Evolutionary conservation across 768 basidiomycete genomes (phyloP), one percentile per base, ranked within the genome.

Genomic region (Phanerochaete sordida): DNA sequence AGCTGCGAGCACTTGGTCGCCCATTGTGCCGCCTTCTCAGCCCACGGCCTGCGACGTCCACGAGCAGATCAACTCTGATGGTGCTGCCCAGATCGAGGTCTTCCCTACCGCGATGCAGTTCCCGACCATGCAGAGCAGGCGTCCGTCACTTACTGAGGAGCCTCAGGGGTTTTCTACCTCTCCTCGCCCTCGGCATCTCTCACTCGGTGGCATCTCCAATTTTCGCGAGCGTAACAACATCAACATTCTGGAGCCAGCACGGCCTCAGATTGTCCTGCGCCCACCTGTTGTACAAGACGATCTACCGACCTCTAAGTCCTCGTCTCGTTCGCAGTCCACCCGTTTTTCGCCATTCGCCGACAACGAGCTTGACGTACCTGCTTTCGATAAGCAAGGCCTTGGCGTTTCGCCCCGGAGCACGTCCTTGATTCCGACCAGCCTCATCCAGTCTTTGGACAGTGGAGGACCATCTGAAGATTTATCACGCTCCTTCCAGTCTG

Each of bases 311-410:
- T 35, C 53, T 15, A 68, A 74, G 27, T 59, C 74, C 30, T 59
- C 65, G 21, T 69, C 66, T 43, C 66, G 58, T 27, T 48, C 58
- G 16, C 66, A 61, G 44, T 60, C 62, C n/a, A 66, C 70, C 11
- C 73, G 73, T 2, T 86, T 87, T 69, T 79, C 81, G 33, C 83
- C 85, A 7, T 88, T 89, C 63, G 70, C 69, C 49, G 84, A 84
- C 59, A 43, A 43, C 39, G 77, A 79, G 43, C 62, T 63, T 55
- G 61, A 53, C n/a, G 48, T 58, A 23, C 57, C 54, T 57, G 62
- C 62, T 24, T 69, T 62, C 27, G 64, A 70, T 1, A 69, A 69
- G n/a, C 64, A 67, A 27, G 68, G 71, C 56, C 64, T 72, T 26
- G 65, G 70, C 44, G 58, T 73, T 54, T 79, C 78, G 46, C 77